Percentiles rank a stretch among this genome's conserved stretches.
Evolutionary conservation across 2,329 filamentous ascomycete genomes (phyloP).

Genomic region (Orbilia blumenaviensis): DNA sequence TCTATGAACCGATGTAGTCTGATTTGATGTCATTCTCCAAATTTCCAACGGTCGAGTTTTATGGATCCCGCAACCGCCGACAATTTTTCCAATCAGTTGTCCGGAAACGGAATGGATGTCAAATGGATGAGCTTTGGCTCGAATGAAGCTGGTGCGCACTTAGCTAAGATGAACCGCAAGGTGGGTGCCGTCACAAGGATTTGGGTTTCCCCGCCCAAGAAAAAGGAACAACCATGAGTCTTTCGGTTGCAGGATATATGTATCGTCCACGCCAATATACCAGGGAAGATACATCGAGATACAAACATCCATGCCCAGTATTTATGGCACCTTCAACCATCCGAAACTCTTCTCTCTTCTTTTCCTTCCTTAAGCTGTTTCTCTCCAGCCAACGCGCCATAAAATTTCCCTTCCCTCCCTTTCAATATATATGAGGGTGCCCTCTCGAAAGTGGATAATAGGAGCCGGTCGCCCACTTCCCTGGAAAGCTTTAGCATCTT

Average conservation of each 20-base stretch:
- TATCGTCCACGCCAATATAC: slow-evolving; percentile 32
- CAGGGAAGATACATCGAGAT: neutral
- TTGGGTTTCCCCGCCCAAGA: slow-evolving; percentile 43
- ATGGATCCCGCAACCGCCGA: slow-evolving; percentile 17
- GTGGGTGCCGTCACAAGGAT: slow-evolving; percentile 30
- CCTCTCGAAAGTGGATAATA: slow-evolving; percentile 49
- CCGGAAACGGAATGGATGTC: slow-evolving; percentile 36
- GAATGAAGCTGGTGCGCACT: slow-evolving; percentile 20
- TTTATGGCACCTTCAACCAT: slow-evolving; percentile 44
- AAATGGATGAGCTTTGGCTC: slow-evolving; percentile 23
- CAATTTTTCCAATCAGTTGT: slow-evolving; percentile 28
- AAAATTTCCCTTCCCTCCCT: slow-evolving; percentile 50
- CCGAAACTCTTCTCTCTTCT: slow-evolving; percentile 43
- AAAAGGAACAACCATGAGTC: slow-evolving; percentile 49
- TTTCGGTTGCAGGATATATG: slow-evolving; percentile 18
- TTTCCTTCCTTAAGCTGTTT: slow-evolving; percentile 54
- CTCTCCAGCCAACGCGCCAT: slow-evolving; percentile 53
- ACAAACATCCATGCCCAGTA: slow-evolving; percentile 1
- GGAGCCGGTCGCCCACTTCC: slow-evolving; percentile 35
- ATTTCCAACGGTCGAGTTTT: slow-evolving; percentile 11
- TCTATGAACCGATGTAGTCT: neutral
- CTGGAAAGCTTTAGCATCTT: slow-evolving; percentile 25
- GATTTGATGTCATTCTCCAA: slow-evolving; percentile 34
- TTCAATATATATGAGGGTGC: slow-evolving; percentile 53
- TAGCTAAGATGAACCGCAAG: slow-evolving; percentile 12